Base-by-base conservation (phyloP, 1,139 yeast genomes). In the Scheffersomyces parashehatae region DNA sequence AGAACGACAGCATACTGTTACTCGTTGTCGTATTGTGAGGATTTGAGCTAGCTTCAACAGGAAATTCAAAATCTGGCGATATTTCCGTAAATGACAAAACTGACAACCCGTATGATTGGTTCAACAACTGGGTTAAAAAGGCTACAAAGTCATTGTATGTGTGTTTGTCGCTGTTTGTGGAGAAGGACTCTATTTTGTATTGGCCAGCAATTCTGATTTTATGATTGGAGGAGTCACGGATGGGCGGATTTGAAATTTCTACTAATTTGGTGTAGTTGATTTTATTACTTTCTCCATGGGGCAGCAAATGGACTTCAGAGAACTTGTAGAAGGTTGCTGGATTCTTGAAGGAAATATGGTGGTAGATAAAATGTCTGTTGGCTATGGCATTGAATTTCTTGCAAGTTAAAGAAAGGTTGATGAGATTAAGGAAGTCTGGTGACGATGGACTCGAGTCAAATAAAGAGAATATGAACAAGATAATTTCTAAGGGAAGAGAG, bases 11-110 rank as follows among this genome's bases (percentile, higher is more conserved):
- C 24, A 20, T 10, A 6, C 12, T 20, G 7, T 6, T 14, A 14
- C 3, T 13, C 4, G 20, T 4, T 5, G 35, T 10, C 10, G 35
- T 10, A 5, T 5, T 5, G 5, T 15, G 9, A 31, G 24, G 8
- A n/a, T n/a, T n/a, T 7, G 35, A 31, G 20, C 24, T 31, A 8
- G 35, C 5, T 4, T 31, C 35, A 20, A 31, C 24, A 5, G 35
- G 35, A 31, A 81, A 77, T 35, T 64, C 68, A 54, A 81, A 81
- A 24, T 70, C 73, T 2, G 83, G 82, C 4, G 82, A 73, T 1
- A 81, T 70, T 43, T 79, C 77, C 14, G 64, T 62, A 13, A 81
- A 50, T 5, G 47, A 47, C 2, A 71, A 35, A 3, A 42, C 46
- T 42, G 64, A 60, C 28, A 73, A 49, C 10, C 71, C 74, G 47